Evolutionary conservation across 257 asterid genomes (phyloP), one percentile per base, ranked within the genome.

Genomic region (Fraxinus pennsylvanica): DNA sequence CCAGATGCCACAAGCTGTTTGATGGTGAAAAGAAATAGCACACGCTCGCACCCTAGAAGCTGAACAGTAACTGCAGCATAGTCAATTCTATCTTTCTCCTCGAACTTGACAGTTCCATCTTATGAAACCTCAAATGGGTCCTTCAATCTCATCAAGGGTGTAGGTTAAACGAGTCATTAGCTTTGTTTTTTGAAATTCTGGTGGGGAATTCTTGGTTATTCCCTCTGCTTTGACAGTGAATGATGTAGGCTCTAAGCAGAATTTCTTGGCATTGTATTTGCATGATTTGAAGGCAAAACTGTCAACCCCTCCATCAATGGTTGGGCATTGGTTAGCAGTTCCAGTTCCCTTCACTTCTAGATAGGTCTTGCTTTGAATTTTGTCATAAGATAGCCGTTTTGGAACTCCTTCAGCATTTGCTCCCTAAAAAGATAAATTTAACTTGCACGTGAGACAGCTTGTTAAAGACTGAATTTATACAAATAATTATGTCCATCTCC

Each of bases 81-180:
- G 88, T 93, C 99, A 9, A 96, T 96, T 29, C 99, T 0, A 25
- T 25, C 27, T 25, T 25, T 25, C 89, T 93, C 98, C 84, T 87
- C 97, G 21, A 96, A 96, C 84, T 96, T 96, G 66, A 96, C 71
- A 0, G 91, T 67, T 0, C 99, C 98, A 15, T 93, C 98, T 0
- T 78, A 25, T 25, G 27, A 25, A 25, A 25, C 27, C 27, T 25
- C 27, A 25, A 36, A 90, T n/a, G 0, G 99, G 99, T 19, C 97
- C 99, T 81, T 96, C 99, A 19, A 96, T 93, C 85, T 96, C 98
- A 22, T 96, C 99, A 0, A 96, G 92, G 61, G 99, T 96, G 96
- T 96, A 96, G 85, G 99, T 96, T 35, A 96, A 78, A 15, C 99
- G 97, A 32, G 98, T 93, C 98, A 96, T 93, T 78, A 96, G 99